phyloP scores from a whole-genome alignment of 2,329 filamentous ascomycete species.

The Cercospora sojina region DNA sequence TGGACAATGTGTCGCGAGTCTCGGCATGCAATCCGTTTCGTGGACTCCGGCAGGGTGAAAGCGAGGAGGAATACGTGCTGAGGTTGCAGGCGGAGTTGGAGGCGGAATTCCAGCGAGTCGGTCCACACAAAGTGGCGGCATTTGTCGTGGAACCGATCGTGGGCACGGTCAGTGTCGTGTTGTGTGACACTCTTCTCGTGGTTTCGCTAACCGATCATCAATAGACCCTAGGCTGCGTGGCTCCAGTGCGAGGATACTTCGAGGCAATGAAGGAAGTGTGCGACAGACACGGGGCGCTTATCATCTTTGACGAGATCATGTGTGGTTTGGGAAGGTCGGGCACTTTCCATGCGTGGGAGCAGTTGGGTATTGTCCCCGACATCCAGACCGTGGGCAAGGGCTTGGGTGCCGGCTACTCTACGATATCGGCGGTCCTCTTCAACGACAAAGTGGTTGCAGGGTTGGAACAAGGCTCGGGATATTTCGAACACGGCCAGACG shows the following conservation, averaged over 20 bases:
- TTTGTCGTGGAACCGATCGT: slow-evolving; percentile 54
- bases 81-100: slow-evolving; percentile 49
- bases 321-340: slow-evolving; percentile 31
- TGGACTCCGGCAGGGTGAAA: slow-evolving; percentile 38
- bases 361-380: slow-evolving; percentile 54
- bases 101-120: slow-evolving; percentile 48
- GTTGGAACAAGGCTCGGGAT: slow-evolving; percentile 43
- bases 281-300: slow-evolving; percentile 54
- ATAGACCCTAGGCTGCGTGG: slow-evolving; percentile 49
- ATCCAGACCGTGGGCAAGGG: slow-evolving; percentile 63
- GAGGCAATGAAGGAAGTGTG: slow-evolving; percentile 54
- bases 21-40: slow-evolving; percentile 38
- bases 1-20: slow-evolving; percentile 34
- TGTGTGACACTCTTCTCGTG: background rate
- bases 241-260: slow-evolving; percentile 55
- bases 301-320: slow-evolving; percentile 53
- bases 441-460: slow-evolving; percentile 50
- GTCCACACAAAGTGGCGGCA: slow-evolving; percentile 48
- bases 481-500: slow-evolving; percentile 58
- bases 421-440: slow-evolving; percentile 59
- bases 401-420: slow-evolving; percentile 59
- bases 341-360: slow-evolving; percentile 34
- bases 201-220: background rate
- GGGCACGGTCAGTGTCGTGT: slow-evolving; percentile 28
- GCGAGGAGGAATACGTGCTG: slow-evolving; percentile 42